These are phyloP conservation scores for Curvularia sp. DNA, from an alignment of 2,329 filamentous ascomycete genomes.

Conservation along the genomic window DNA sequence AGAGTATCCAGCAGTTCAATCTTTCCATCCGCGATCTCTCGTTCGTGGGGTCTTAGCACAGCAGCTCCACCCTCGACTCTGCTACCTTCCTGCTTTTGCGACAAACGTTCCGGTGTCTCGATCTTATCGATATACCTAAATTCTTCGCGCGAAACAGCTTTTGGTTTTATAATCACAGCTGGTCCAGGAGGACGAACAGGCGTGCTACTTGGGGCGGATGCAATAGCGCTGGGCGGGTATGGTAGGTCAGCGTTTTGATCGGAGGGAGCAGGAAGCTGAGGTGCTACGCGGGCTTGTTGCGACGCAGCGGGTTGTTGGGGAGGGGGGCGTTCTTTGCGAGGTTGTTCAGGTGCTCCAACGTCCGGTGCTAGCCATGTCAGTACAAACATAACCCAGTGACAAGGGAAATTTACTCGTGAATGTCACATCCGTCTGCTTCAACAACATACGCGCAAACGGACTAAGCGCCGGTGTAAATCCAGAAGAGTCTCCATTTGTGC, in stretches of 20 bases:
- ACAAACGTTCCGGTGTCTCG: constrained; percentile 36
- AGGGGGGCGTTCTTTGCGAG: constrained; percentile 18
- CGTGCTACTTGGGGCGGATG: constrained; percentile 24
- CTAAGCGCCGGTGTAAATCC: constrained; percentile 49
- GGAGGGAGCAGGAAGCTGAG: constrained; percentile 19
- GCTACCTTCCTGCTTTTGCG: constrained; percentile 61
- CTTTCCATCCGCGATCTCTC: constrained; percentile 78
- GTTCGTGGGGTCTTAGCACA: constrained; percentile 74
- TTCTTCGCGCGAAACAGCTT: constrained; percentile 51
- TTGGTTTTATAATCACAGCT: constrained; percentile 58
- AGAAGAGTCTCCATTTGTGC: constrained; percentile 30
- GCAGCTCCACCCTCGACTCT: constrained; percentile 64
- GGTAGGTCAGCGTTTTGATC: constrained; percentile 25
- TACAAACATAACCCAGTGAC: background rate
- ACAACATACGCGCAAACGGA: constrained; percentile 62
- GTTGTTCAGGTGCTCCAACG: constrained; percentile 17
- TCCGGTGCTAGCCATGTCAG: constrained; percentile 32
- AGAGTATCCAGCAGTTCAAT: constrained; percentile 73
- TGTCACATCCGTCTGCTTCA: constrained; percentile 52
- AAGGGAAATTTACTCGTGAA: constrained; percentile 41
- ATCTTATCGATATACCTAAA: constrained; percentile 51
- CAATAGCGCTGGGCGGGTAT: constrained; percentile 24
- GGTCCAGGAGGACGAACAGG: constrained; percentile 43
- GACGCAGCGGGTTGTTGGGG: constrained; percentile 19
- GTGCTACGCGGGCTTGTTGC: constrained; percentile 18